These are phyloP conservation scores for Termitomyces sp. DNA, from an alignment of 768 basidiomycete genomes.

Conservation along the genomic window DNA sequence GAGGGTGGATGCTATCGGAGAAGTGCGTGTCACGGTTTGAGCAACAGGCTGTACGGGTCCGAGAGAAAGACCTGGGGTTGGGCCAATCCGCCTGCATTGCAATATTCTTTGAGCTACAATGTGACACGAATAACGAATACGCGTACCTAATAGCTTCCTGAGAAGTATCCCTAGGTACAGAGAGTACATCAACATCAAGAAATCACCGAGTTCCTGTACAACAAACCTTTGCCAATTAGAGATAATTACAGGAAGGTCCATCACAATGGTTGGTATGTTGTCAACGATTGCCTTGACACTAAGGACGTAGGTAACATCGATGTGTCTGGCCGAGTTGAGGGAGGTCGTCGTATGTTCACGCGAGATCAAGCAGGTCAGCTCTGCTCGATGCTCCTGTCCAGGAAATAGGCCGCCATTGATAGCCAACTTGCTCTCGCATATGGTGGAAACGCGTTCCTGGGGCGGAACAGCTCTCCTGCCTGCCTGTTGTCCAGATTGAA, in stretches of 20 bases:
- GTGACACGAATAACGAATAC: slow-evolving; percentile 13
- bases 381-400: slow-evolving; percentile 64
- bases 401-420: slow-evolving; percentile 72
- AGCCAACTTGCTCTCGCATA: slow-evolving; percentile 68
- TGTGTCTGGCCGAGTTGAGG: slow-evolving; percentile 74
- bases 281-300: slow-evolving; percentile 75
- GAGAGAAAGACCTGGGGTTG: slow-evolving; percentile 41
- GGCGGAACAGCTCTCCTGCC: slow-evolving; percentile 53
- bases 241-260: slow-evolving; percentile 76
- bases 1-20: slow-evolving; percentile 8
- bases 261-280: slow-evolving; percentile 51
- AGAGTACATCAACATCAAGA: slow-evolving; percentile 4
- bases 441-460: slow-evolving; percentile 43
- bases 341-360: slow-evolving; percentile 75
- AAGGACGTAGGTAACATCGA: slow-evolving; percentile 80
- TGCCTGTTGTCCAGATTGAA: slow-evolving; percentile 54
- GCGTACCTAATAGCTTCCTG: slow-evolving; percentile 57
- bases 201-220: background rate
- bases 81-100: slow-evolving; percentile 37
- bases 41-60: slow-evolving; percentile 17
- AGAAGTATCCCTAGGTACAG: slow-evolving; percentile 53
- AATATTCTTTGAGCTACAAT: background rate
- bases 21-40: slow-evolving; percentile 4
- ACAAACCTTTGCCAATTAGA: slow-evolving; percentile 84
- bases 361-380: slow-evolving; percentile 66